A percentile compares a stretch with the other conserved stretches of the same genome.
phyloP scores from a whole-genome alignment of 768 basidiomycete genomes.

The Thelephora aurantiotincta region DNA sequence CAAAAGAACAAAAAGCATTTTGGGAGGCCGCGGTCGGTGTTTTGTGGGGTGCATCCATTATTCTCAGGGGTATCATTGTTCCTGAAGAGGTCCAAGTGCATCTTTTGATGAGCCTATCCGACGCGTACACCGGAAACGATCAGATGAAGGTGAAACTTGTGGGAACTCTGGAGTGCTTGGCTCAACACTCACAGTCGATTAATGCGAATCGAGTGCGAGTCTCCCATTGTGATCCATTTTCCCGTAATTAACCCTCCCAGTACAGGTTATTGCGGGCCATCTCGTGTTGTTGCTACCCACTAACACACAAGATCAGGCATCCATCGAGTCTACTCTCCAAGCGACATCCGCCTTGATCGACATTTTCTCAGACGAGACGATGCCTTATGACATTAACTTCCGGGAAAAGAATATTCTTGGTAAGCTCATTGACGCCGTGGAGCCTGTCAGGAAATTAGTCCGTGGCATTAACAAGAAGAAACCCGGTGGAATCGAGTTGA shows the following conservation, averaged over 20 bases:
- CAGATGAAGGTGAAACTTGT: slow-evolving; percentile 61
- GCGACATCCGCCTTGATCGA: slow-evolving; percentile 76
- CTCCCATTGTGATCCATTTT: neutral
- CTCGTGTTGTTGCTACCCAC: slow-evolving; percentile 50
- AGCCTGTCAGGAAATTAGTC: slow-evolving; percentile 47
- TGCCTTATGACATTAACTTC: slow-evolving; percentile 75
- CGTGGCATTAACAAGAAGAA: slow-evolving; percentile 53
- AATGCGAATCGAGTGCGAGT: slow-evolving; percentile 46
- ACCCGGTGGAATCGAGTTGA: slow-evolving; percentile 50
- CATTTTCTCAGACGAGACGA: slow-evolving; percentile 80
- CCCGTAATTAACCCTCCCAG: neutral
- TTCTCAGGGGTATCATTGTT: slow-evolving; percentile 56
- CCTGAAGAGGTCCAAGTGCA: slow-evolving; percentile 48
- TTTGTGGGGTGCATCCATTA: slow-evolving; percentile 74
- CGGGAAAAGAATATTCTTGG: slow-evolving; percentile 43
- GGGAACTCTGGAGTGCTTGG: slow-evolving; percentile 76
- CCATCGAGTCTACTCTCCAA: slow-evolving; percentile 36
- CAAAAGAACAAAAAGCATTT: slow-evolving; percentile 55
- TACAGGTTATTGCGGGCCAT: slow-evolving; percentile 48
- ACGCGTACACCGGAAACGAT: slow-evolving; percentile 33
- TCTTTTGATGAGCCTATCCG: slow-evolving; percentile 52
- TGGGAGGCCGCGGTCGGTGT: slow-evolving; percentile 75
- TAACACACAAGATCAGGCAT: slow-evolving; percentile 8
- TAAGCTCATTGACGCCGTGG: slow-evolving; percentile 41
- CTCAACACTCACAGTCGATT: slow-evolving; percentile 48